phyloP scores from a whole-genome alignment of 2,329 filamentous ascomycete genomes.

The Colletotrichum chlorophyti region DNA sequence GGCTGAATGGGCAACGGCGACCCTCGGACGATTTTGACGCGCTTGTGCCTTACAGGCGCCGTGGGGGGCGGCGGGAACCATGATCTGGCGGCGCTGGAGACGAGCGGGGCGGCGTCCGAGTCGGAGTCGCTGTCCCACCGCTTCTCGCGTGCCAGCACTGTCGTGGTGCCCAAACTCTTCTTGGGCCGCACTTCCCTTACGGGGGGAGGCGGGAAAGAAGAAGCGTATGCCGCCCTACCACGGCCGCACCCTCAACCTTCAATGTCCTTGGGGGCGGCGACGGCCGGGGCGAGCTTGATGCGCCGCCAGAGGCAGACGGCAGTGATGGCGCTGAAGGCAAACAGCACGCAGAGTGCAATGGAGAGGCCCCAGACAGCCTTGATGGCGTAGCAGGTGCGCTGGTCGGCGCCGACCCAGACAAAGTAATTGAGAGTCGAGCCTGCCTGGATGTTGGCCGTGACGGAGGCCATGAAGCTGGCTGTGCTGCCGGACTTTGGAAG shows the following conservation, averaged over 20 bases:
- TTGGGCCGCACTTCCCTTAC: not conserved
- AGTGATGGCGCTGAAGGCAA: constrained; percentile 67
- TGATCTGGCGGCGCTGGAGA: constrained; percentile 31
- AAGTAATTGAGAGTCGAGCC: constrained; percentile 46
- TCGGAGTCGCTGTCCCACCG: constrained; percentile 40
- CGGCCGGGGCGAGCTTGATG: constrained; percentile 52
- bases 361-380: constrained; percentile 88
- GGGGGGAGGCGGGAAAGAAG: constrained; percentile 14
- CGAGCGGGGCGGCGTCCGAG: constrained; percentile 35
- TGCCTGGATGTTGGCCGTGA: constrained; percentile 48
- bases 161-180: constrained; percentile 43
- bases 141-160: constrained; percentile 42
- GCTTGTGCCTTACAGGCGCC: constrained; percentile 32
- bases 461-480: constrained; percentile 51
- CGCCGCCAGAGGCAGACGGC: constrained; percentile 69
- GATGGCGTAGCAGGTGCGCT: constrained; percentile 78
- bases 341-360: constrained; percentile 78
- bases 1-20: constrained; percentile 29
- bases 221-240: constrained; percentile 37
- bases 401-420: constrained; percentile 58
- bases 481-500: constrained; percentile 51
- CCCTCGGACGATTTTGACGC: constrained; percentile 13
- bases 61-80: constrained; percentile 44
- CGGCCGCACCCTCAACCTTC: constrained; percentile 57
- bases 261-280: constrained; percentile 52